Evolutionary conservation across 2,329 filamentous ascomycete species (phyloP).

Genomic region (Drechmeria coniospora): DNA sequence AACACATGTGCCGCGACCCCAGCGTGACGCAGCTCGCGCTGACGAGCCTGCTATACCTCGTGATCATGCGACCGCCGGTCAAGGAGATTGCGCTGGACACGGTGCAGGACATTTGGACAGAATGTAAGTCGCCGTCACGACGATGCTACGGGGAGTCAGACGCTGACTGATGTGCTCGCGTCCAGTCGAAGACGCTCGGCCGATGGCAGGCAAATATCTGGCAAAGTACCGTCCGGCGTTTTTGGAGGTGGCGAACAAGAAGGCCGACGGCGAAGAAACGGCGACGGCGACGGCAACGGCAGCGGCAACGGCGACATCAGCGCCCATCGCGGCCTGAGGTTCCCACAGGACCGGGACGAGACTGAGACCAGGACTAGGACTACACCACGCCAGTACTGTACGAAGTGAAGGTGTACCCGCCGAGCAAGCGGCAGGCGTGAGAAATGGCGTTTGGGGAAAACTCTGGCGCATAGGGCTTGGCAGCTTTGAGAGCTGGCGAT

Average conservation of each 20-base stretch:
- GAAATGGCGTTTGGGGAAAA: too few relatives aligned
- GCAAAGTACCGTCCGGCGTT: conserved; percentile 44
- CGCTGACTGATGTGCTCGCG: not conserved
- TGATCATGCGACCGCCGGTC: conserved; percentile 52
- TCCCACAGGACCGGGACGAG: too few relatives aligned
- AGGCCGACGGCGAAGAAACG: conserved; percentile 8
- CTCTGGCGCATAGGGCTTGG: too few relatives aligned
- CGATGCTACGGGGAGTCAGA: too few relatives aligned
- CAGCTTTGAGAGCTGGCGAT: too few relatives aligned
- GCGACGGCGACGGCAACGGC: conserved; percentile 4
- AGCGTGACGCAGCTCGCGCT: conserved; percentile 47
- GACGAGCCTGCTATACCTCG: conserved; percentile 49
- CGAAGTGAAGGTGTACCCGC: too few relatives aligned
- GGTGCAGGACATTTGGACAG: conserved; percentile 50
- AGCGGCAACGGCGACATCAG: conserved; percentile 5
- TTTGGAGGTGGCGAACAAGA: conserved; percentile 16
- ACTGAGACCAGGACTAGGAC: not conserved
- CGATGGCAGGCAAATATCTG: conserved; percentile 47
- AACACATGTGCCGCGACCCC: conserved; percentile 49
- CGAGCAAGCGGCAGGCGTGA: too few relatives aligned
- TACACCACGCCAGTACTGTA: too few relatives aligned
- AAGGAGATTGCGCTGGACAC: conserved; percentile 48
- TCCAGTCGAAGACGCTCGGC: conserved; percentile 45
- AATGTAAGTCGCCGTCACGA: conserved; percentile 47
- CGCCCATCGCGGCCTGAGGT: conserved; percentile 17